Evolutionary conservation across 495 filamentous ascomycete species (phyloP).

Genomic region (Lasiosphaeria miniovina): DNA sequence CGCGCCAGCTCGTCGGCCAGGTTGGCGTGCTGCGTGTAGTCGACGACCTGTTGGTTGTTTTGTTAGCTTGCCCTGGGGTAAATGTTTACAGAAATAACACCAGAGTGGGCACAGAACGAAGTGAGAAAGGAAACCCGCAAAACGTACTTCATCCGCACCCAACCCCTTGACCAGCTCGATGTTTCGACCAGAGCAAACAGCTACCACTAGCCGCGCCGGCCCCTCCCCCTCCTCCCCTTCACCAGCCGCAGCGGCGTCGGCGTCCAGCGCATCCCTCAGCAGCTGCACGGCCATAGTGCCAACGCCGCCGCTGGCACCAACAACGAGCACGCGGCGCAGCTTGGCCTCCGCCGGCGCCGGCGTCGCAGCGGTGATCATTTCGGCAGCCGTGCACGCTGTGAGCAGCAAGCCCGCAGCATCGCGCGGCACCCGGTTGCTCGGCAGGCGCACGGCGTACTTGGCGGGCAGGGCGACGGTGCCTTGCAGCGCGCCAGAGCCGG

Average conservation of each 20-base stretch:
- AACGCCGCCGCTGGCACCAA: conserved; percentile 42
- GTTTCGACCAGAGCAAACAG: conserved; percentile 36
- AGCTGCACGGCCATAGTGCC: conserved; percentile 41
- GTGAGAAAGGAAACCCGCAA: neutral
- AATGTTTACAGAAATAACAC: too few species aligned
- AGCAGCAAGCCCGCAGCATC: conserved; percentile 37
- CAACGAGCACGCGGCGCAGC: conserved; percentile 26
- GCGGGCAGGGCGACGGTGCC: conserved; percentile 31
- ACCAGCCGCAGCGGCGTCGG: conserved; percentile 6
- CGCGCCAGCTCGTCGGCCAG: conserved; percentile 24
- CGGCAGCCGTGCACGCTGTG: conserved; percentile 33
- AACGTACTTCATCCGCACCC: conserved; percentile 34
- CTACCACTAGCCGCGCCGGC: conserved; percentile 23
- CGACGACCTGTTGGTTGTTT: conserved; percentile 14
- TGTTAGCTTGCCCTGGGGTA: too few species aligned
- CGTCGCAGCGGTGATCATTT: conserved; percentile 23
- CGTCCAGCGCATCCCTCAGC: conserved; percentile 27
- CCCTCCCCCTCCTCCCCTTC: conserved; percentile 25
- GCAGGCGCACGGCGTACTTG: conserved; percentile 25
- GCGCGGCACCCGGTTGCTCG: conserved; percentile 11
- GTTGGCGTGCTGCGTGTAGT: conserved; percentile 23
- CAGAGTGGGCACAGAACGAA: neutral
- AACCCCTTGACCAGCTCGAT: conserved; percentile 28
- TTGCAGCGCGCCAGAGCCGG: conserved; percentile 34
- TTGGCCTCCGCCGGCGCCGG: conserved; percentile 21